These are phyloP conservation scores for Apophysomyces variabilis DNA, from an alignment of 371 early-diverging fungal species.

Conservation along the genomic window DNA sequence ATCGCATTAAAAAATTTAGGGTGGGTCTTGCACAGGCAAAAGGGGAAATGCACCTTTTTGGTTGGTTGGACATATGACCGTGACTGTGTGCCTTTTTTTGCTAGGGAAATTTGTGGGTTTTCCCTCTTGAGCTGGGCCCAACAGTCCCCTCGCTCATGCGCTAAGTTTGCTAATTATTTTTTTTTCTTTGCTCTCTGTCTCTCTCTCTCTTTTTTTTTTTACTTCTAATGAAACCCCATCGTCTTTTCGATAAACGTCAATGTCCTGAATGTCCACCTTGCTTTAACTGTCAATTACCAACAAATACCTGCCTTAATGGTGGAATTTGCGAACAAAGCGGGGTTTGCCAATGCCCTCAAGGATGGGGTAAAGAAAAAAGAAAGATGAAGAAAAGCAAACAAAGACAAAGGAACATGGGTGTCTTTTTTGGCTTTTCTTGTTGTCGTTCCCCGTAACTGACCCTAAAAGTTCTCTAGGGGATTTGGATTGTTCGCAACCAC, in stretches of 20 bases:
- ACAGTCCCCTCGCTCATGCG: background rate
- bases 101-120: background rate
- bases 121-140: background rate
- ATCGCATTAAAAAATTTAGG: too few relatives aligned
- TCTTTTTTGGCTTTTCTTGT: too few relatives aligned
- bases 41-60: too few relatives aligned
- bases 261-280: constrained; percentile 49
- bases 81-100: background rate
- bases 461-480: constrained; percentile 24
- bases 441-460: background rate
- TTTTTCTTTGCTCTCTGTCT: constrained; percentile 4
- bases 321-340: constrained; percentile 48
- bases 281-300: constrained; percentile 50
- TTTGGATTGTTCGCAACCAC: constrained; percentile 43
- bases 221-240: constrained; percentile 3
- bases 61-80: background rate
- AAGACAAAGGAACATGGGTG: too few relatives aligned
- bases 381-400: too few relatives aligned
- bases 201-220: constrained; percentile 15
- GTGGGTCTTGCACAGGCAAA: too few relatives aligned
- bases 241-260: constrained; percentile 14
- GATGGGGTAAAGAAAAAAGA: constrained; percentile 46
- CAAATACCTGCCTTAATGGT: constrained; percentile 45
- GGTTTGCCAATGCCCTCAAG: constrained; percentile 40
- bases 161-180: background rate